Base-by-base conservation (phyloP, 2,329 filamentous ascomycete genomes). In the Aspergillus aculeatus region DNA sequence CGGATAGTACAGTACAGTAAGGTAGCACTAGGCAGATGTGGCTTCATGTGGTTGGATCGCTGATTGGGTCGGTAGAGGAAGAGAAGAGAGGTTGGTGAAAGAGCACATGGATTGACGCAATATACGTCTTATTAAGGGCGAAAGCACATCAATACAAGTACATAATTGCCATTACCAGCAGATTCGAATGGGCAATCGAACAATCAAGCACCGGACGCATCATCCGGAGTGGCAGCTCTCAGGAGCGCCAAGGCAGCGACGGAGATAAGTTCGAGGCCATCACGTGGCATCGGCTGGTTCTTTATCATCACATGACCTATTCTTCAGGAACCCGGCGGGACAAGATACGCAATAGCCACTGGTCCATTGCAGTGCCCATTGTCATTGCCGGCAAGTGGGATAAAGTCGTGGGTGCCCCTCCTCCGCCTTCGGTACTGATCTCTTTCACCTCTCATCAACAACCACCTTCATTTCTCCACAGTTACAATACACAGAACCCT, bases 221-320 rank as follows among this genome's bases (percentile, higher is more conserved):
- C 54, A 58, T 59, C 61, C 58, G 58, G 47, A 62, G 66, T 65
- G 66, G 65, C 65, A 61, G 66, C 61, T 64, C 58, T 61, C 56
- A 58, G 58, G 57, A 59, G 38, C 50, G 63, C 63, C 62, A 68
- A 68, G 68, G 59, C 57, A 64, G 52, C 60, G 16, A 44, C 56
- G 48, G 47, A 54, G 59, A 56, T 55, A 65, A 29, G 26, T 29
- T 62, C 52, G 23, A 31, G 26, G n/a, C 23, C 21, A 11, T 19
- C 66, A 67, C 64, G 66, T 67, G 65, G 64, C 41, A 26, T 14
- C 31, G 23, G 10, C 19, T 44, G 21, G 21, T 32, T 29, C 48
- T 57, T 65, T 63, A 64, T 64, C 61, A 62, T 64, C 63, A 65
- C 56, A 50, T 64, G 61, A 1, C 12, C 5, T 7, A 1, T 44